Evolutionary conservation across 257 asterid species (phyloP).

Genomic region (Osmanthus fragrans): DNA sequence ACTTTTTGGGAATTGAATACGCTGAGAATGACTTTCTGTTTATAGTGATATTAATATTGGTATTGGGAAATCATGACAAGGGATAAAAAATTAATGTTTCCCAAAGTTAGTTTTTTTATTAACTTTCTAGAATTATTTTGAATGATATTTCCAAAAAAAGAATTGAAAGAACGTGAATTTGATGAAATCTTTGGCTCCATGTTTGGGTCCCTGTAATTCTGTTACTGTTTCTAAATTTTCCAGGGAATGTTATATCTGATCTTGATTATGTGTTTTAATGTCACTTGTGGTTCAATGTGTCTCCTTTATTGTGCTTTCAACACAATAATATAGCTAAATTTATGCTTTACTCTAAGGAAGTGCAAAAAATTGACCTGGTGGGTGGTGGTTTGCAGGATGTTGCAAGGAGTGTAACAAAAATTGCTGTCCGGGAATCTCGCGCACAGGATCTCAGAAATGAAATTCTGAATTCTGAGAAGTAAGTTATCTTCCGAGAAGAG

Average conservation of each 20-base stretch:
- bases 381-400: slow-evolving; percentile 63
- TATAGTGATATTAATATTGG: neutral
- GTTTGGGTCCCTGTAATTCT: neutral
- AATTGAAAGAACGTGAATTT: neutral
- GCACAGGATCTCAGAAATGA: slow-evolving; percentile 92
- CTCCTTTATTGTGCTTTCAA: neutral
- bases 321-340: neutral
- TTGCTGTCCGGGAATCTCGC: slow-evolving; percentile 80
- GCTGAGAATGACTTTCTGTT: neutral
- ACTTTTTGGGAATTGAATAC: slow-evolving; percentile 1
- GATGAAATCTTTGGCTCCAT: neutral
- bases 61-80: neutral
- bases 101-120: neutral
- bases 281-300: neutral
- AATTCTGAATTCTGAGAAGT: slow-evolving; percentile 51
- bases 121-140: neutral
- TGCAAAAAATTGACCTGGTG: slow-evolving; percentile 11
- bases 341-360: slow-evolving; percentile 13
- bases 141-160: neutral
- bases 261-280: neutral
- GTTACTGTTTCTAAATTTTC: neutral
- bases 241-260: neutral
- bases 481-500: slow-evolving; percentile 23
- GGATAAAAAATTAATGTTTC: neutral
- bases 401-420: neutral